A percentile compares a stretch with the other conserved stretches of the same genome.
Evolutionary conservation across 331 rosid genomes (phyloP).

Genomic region (Stylosanthes scabra): DNA sequence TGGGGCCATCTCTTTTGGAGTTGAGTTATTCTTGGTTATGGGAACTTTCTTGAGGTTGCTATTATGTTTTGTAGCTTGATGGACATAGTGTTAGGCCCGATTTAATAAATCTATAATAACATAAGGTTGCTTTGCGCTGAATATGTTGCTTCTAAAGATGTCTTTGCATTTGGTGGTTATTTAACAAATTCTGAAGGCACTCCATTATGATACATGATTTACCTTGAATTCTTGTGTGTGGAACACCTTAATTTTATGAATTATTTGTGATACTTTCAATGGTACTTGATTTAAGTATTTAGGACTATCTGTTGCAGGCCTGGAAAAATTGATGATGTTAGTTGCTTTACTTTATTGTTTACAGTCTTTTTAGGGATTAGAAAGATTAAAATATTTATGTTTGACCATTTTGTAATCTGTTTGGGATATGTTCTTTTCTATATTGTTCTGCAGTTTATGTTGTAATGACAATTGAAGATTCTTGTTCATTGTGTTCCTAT

Average conservation of each 20-base stretch:
- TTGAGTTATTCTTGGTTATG: too few relatives aligned
- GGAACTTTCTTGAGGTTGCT: too few relatives aligned
- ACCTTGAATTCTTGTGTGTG: constrained; percentile 3
- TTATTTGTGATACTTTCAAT: background rate
- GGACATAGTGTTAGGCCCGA: too few relatives aligned
- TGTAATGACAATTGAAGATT: background rate
- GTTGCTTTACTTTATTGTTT: constrained; percentile 7
- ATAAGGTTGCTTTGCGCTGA: too few relatives aligned
- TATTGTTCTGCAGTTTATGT: background rate
- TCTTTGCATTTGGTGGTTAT: background rate
- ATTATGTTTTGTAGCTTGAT: too few relatives aligned
- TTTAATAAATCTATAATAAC: too few relatives aligned
- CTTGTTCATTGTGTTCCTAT: constrained; percentile 14
- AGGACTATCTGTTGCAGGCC: background rate
- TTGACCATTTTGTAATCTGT: constrained; percentile 10
- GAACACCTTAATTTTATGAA: background rate
- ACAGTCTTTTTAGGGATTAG: background rate
- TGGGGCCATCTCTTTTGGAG: too few relatives aligned
- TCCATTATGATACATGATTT: background rate
- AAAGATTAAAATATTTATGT: background rate
- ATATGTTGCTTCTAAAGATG: too few relatives aligned
- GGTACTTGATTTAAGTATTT: background rate
- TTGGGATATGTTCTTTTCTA: background rate
- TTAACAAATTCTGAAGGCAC: too few relatives aligned
- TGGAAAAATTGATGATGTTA: background rate